Evolutionary conservation across 345 rosid genomes (phyloP).

Genomic region (Nasturtium officinale): DNA sequence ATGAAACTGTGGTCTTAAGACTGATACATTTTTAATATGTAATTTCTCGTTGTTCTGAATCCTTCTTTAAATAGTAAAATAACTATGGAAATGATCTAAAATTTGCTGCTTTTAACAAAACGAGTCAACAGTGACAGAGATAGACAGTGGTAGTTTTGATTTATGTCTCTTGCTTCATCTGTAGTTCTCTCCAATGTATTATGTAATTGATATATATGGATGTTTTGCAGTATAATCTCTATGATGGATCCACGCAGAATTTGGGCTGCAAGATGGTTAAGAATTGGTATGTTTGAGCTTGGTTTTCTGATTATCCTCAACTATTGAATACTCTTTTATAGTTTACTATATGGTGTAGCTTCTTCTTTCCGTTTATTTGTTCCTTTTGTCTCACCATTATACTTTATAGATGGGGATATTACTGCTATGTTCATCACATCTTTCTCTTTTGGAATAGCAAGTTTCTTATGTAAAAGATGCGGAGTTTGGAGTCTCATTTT

Average conservation of each 20-base stretch:
- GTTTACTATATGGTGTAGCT: not conserved
- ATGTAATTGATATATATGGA: not conserved
- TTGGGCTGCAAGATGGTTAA: slow-evolving; percentile 97
- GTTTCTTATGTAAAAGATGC: not conserved
- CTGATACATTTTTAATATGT: not conserved
- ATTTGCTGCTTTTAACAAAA: slow-evolving; percentile 23
- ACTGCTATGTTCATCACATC: not conserved
- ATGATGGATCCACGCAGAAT: slow-evolving; percentile 91
- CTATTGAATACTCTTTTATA: too few species aligned
- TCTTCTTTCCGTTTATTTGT: slow-evolving; percentile 12
- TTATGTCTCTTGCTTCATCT: not conserved
- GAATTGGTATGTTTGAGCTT: slow-evolving; percentile 66
- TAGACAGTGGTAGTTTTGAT: not conserved
- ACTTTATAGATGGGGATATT: slow-evolving; percentile 7
- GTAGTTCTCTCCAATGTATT: not conserved
- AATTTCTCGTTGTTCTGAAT: not conserved
- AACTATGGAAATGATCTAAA: not conserved
- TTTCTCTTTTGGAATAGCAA: not conserved
- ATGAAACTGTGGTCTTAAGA: not conserved
- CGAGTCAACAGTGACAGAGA: not conserved
- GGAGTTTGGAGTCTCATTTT: slow-evolving; percentile 2
- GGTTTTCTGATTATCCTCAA: not conserved
- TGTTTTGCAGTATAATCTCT: slow-evolving; percentile 66
- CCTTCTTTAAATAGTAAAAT: not conserved
- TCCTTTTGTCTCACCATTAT: not conserved